These are phyloP conservation scores for Bassia scoparia DNA, from an alignment of 148 eudicot genomes.

Conservation along the genomic window DNA sequence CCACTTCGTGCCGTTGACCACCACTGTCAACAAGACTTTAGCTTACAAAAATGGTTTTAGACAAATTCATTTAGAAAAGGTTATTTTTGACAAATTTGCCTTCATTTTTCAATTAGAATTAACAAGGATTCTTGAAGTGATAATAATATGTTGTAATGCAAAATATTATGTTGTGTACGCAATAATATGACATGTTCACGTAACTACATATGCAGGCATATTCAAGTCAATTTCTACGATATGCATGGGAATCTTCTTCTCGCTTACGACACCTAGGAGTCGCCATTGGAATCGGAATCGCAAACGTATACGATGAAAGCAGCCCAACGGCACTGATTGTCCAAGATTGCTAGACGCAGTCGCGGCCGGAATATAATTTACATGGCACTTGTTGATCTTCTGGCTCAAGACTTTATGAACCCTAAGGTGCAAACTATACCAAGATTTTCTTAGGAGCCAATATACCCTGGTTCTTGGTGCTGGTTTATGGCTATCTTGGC, in stretches of 20 bases:
- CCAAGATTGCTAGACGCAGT: conserved; percentile 30
- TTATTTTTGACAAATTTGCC: too few relatives aligned
- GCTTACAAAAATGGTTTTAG: too few relatives aligned
- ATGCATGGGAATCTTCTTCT: conserved; percentile 35
- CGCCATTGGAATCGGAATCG: conserved; percentile 33
- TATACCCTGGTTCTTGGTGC: conserved; percentile 24
- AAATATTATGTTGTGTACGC: too few relatives aligned
- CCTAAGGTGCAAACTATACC: conserved; percentile 22
- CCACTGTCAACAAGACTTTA: too few relatives aligned
- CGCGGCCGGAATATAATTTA: conserved; percentile 41
- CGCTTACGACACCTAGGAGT: conserved; percentile 45
- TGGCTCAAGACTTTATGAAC: conserved; percentile 46
- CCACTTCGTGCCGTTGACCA: too few relatives aligned
- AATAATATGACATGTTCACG: too few relatives aligned
- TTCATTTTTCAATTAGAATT: too few relatives aligned
- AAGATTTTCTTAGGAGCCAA: conserved; percentile 35
- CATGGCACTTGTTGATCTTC: conserved; percentile 46
- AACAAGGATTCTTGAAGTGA: too few relatives aligned
- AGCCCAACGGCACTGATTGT: conserved; percentile 34
- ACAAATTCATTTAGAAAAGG: too few relatives aligned
- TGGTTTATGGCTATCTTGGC: conserved; percentile 45
- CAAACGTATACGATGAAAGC: conserved; percentile 27
- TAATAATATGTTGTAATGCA: too few relatives aligned
- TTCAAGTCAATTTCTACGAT: conserved; percentile 29
- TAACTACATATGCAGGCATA: conserved; percentile 26